phyloP scores from a whole-genome alignment of 1,284 basidiomycete species.

The Meira miltonrushii region DNA sequence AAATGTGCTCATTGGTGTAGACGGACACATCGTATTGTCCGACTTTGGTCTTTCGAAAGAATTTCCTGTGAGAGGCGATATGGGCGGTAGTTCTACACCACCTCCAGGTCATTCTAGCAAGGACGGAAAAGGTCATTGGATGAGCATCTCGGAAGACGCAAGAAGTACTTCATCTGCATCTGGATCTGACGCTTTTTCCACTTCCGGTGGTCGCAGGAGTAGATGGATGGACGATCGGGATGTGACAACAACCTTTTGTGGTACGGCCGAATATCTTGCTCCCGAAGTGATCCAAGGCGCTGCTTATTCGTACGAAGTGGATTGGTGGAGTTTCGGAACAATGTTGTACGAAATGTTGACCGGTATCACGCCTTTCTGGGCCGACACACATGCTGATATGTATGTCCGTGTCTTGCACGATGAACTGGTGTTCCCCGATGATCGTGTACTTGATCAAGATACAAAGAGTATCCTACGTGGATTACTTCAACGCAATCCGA shows the following conservation, averaged over 20 bases:
- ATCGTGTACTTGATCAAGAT: slow-evolving; percentile 82
- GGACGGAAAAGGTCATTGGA: slow-evolving; percentile 15
- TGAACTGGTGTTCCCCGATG: slow-evolving; percentile 80
- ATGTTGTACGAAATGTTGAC: slow-evolving; percentile 94
- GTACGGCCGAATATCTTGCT: slow-evolving; percentile 49
- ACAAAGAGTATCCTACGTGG: slow-evolving; percentile 92
- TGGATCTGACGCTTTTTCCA: not conserved
- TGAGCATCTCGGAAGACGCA: slow-evolving; percentile 25
- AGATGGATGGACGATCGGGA: slow-evolving; percentile 55
- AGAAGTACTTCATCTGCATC: not conserved
- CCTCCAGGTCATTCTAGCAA: slow-evolving; percentile 25
- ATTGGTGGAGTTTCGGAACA: slow-evolving; percentile 96
- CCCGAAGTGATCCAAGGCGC: slow-evolving; percentile 74
- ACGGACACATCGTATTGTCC: slow-evolving; percentile 90
- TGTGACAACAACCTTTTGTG: slow-evolving; percentile 74
- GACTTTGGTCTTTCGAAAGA: slow-evolving; percentile 85
- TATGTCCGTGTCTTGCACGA: slow-evolving; percentile 83
- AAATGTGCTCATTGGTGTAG: slow-evolving; percentile 84
- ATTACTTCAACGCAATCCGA: slow-evolving; percentile 85
- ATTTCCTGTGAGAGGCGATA: slow-evolving; percentile 18
- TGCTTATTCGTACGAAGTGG: slow-evolving; percentile 87
- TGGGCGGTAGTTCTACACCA: slow-evolving; percentile 14
- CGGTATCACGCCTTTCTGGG: slow-evolving; percentile 88
- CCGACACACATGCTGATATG: slow-evolving; percentile 88
- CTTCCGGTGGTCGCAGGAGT: slow-evolving; percentile 1